A percentile compares a stretch with the other conserved stretches of the same genome.
Conservation (phyloP, 176 grass and related monocot species). For the Eragrostis curvula region DNA sequence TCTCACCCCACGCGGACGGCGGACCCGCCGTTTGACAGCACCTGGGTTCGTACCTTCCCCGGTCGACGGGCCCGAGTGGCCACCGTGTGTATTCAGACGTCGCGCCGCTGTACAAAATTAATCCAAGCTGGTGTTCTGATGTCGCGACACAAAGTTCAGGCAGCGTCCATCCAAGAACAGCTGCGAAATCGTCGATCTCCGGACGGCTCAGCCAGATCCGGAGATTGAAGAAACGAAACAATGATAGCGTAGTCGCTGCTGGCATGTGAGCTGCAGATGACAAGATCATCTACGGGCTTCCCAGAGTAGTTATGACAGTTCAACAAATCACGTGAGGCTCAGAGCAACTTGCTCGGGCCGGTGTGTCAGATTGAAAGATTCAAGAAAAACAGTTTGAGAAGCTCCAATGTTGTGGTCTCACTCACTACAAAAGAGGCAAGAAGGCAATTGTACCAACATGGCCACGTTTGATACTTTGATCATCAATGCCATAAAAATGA, state of each 20-base stretch:
- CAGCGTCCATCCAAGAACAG: background rate
- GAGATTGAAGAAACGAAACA: background rate
- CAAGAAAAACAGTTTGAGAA: background rate
- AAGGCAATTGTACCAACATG: background rate
- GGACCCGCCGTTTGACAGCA: background rate
- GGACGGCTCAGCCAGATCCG: background rate
- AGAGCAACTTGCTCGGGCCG: background rate
- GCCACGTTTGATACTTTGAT: background rate
- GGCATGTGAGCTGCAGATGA: constrained; percentile 2
- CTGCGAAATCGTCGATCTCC: background rate
- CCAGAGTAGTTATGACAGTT: constrained; percentile 1
- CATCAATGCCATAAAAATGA: background rate
- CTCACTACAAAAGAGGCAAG: background rate
- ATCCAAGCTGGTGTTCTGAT: background rate
- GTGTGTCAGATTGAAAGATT: background rate
- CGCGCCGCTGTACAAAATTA: background rate
- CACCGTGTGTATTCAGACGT: background rate
- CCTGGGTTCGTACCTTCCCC: background rate
- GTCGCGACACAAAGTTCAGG: background rate
- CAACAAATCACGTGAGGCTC: background rate
- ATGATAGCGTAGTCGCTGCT: background rate
- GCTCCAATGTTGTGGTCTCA: background rate
- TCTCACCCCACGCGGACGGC: background rate
- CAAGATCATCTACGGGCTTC: background rate
- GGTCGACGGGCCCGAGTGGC: background rate